Evolutionary conservation across 345 rosid genomes (phyloP).

Genomic region (Moringa oleifera): DNA sequence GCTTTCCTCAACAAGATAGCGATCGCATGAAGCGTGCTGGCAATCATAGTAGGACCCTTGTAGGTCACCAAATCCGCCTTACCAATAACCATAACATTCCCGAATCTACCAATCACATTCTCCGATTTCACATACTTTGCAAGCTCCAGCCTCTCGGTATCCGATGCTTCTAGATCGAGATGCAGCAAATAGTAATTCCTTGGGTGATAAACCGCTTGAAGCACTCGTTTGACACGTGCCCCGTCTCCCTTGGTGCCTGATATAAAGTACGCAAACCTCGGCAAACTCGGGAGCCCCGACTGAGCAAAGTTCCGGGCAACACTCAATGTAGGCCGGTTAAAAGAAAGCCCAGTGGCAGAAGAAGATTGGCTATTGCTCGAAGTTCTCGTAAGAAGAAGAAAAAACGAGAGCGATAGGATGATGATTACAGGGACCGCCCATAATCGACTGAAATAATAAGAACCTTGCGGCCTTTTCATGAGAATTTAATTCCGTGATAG

Average conservation of each 20-base stretch:
- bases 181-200: slow-evolving; percentile 75
- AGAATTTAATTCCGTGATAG: not conserved
- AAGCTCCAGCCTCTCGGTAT: slow-evolving; percentile 65
- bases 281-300: slow-evolving; percentile 28
- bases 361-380: slow-evolving; percentile 29
- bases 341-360: slow-evolving; percentile 16
- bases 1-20: slow-evolving; percentile 69
- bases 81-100: slow-evolving; percentile 84
- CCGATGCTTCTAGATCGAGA: slow-evolving; percentile 83
- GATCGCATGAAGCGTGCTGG: slow-evolving; percentile 64
- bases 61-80: slow-evolving; percentile 72
- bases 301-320: slow-evolving; percentile 12
- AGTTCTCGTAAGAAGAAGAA: slow-evolving; percentile 34
- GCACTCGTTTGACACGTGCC: slow-evolving; percentile 49
- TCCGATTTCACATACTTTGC: slow-evolving; percentile 74
- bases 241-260: slow-evolving; percentile 78
- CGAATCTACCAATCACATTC: slow-evolving; percentile 37
- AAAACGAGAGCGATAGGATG: slow-evolving; percentile 29
- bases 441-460: slow-evolving; percentile 41
- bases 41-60: slow-evolving; percentile 82
- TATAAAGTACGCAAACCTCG: slow-evolving; percentile 69
- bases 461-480: slow-evolving; percentile 57
- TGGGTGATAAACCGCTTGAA: slow-evolving; percentile 73
- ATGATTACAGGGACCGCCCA: slow-evolving; percentile 35
- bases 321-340: slow-evolving; percentile 7